Conservation (phyloP, 306 rosid genomes). For the Nissolia schottii region DNA sequence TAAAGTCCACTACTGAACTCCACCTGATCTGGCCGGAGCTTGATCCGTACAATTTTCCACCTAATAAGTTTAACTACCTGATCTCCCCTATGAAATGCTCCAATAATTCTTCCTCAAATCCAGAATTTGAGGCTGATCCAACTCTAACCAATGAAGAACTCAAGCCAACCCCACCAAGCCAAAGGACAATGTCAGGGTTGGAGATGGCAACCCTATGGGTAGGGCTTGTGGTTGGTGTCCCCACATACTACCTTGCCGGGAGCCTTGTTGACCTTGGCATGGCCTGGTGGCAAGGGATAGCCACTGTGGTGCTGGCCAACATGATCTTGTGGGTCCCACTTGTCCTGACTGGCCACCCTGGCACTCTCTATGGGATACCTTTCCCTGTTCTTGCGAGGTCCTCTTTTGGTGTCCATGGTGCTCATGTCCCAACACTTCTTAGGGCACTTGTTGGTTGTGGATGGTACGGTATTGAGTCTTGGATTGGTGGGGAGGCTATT, state of each 20-base stretch:
- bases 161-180: constrained; percentile 50
- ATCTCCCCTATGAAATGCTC: constrained; percentile 28
- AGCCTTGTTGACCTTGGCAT: constrained; percentile 89
- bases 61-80: neutral
- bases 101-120: constrained; percentile 9
- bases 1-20: too few relatives aligned
- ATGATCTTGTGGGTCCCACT: constrained; percentile 50
- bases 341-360: constrained; percentile 74
- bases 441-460: constrained; percentile 92
- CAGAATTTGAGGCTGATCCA: constrained; percentile 38
- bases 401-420: constrained; percentile 77
- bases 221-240: constrained; percentile 89
- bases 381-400: constrained; percentile 86
- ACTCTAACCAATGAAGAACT: constrained; percentile 67
- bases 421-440: constrained; percentile 77
- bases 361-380: constrained; percentile 75
- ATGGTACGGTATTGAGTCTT: constrained; percentile 94
- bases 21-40: too few relatives aligned
- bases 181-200: constrained; percentile 61
- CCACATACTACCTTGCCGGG: constrained; percentile 84
- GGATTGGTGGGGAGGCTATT: constrained; percentile 96
- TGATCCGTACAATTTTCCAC: neutral
- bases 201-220: constrained; percentile 80
- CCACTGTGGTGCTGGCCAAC: constrained; percentile 72
- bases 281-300: constrained; percentile 98